Evolutionary conservation across 352 stramenopile genomes (phyloP).

Genomic region (Pythium angustatum): DNA sequence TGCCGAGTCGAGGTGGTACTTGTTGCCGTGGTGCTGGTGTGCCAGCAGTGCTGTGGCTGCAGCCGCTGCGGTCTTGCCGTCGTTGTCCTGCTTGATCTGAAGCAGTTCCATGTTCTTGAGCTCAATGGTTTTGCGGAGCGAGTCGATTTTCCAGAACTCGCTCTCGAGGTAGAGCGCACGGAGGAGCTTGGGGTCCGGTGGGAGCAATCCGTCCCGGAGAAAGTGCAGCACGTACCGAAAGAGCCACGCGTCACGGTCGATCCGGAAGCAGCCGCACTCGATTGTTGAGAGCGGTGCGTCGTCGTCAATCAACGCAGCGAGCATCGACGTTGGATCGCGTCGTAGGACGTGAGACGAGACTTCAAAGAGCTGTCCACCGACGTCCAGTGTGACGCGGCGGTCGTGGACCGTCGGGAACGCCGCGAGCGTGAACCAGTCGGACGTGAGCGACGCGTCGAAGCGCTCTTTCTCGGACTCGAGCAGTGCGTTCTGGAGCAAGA

Average conservation of each 20-base stretch:
- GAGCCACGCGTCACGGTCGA: slow-evolving; percentile 76
- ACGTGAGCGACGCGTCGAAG: slow-evolving; percentile 63
- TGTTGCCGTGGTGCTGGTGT: not conserved
- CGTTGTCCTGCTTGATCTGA: slow-evolving; percentile 40
- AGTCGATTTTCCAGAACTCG: slow-evolving; percentile 84
- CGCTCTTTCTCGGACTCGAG: slow-evolving; percentile 74
- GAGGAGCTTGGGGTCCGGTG: slow-evolving; percentile 63
- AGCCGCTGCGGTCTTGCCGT: slow-evolving; percentile 23
- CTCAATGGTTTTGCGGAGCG: slow-evolving; percentile 75
- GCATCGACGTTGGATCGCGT: slow-evolving; percentile 61
- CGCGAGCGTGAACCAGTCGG: slow-evolving; percentile 73
- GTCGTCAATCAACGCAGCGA: slow-evolving; percentile 64
- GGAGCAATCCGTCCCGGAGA: slow-evolving; percentile 72
- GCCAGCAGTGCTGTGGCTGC: slow-evolving; percentile 20
- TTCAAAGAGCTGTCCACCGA: slow-evolving; percentile 76
- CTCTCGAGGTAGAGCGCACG: slow-evolving; percentile 73
- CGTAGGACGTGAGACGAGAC: slow-evolving; percentile 46
- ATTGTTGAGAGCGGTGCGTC: slow-evolving; percentile 57
- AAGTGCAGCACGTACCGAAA: slow-evolving; percentile 82
- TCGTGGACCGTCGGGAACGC: slow-evolving; percentile 52
- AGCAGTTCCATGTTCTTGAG: slow-evolving; percentile 65
- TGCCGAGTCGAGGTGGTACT: slow-evolving; percentile 29
- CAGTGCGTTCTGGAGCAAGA: slow-evolving; percentile 72
- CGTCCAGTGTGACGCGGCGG: slow-evolving; percentile 58
- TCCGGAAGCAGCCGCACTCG: slow-evolving; percentile 71